These are phyloP conservation scores for Tolypocladium pustulatum DNA, from an alignment of 2,329 filamentous ascomycete genomes.

Conservation along the genomic window DNA sequence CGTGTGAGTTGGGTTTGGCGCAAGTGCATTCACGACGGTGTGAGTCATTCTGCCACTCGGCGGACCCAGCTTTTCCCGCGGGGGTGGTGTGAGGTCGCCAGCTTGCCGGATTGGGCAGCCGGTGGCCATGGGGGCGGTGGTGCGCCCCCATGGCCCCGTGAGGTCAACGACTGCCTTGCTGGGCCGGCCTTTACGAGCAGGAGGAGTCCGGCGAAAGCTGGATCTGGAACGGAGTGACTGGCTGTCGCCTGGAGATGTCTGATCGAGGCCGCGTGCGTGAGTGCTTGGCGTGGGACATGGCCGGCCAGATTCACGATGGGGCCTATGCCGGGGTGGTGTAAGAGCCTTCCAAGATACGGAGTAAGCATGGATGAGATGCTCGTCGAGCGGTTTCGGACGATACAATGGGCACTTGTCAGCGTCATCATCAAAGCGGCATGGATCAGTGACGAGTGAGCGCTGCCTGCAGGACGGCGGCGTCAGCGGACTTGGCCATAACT, in stretches of 20 bases:
- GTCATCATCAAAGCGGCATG: neutral
- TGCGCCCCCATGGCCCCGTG: neutral
- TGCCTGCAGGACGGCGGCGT: neutral
- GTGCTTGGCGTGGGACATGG: neutral
- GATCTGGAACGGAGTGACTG: neutral
- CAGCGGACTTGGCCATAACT: neutral
- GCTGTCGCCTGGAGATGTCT: neutral
- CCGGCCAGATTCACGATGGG: neutral
- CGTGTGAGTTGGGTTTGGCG: no score
- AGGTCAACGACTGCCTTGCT: neutral
- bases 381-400: neutral
- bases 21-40: slow-evolving; percentile 6
- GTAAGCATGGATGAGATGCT: neutral
- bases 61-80: slow-evolving; percentile 4
- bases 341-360: neutral
- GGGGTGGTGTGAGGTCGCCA: slow-evolving; percentile 8
- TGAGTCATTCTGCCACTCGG: slow-evolving; percentile 15
- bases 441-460: neutral
- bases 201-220: neutral
- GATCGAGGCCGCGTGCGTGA: neutral
- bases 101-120: slow-evolving; percentile 13
- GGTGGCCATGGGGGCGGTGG: slow-evolving; percentile 8
- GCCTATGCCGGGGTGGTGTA: neutral
- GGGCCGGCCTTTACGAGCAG: neutral
- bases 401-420: neutral